These are phyloP conservation scores for Decorospora gaudefroyi DNA, from an alignment of 2,329 filamentous ascomycete species.

Conservation along the genomic window DNA sequence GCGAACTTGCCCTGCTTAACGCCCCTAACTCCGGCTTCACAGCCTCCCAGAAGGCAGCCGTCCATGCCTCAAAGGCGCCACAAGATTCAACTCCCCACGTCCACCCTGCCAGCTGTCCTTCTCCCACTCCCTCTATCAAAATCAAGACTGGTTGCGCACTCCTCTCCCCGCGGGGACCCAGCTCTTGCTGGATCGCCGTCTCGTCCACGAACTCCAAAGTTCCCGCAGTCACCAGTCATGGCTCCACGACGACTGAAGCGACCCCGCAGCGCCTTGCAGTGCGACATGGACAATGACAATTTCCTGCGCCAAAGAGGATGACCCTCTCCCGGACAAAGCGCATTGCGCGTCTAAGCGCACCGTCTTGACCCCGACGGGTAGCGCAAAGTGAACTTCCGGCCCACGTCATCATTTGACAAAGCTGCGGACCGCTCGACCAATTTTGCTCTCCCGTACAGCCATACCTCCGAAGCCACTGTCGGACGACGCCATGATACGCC, in stretches of 20 bases:
- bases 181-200: conserved; percentile 7
- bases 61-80: too few species aligned
- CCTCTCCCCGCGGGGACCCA: conserved; percentile 6
- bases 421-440: conserved; percentile 17
- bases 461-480: conserved; percentile 10
- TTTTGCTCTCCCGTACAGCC: conserved; percentile 12
- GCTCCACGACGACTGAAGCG: conserved; percentile 14
- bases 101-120: too few species aligned
- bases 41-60: too few species aligned
- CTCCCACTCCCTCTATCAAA: too few species aligned
- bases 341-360: conserved; percentile 5
- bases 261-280: conserved; percentile 11
- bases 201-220: conserved; percentile 12
- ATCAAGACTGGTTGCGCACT: conserved; percentile 10
- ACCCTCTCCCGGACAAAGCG: conserved; percentile 1
- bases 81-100: too few species aligned
- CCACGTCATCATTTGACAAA: conserved; percentile 12
- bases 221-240: conserved; percentile 9
- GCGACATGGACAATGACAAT: conserved; percentile 14
- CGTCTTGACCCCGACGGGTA: conserved; percentile 3
- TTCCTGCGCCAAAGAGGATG: conserved; percentile 5
- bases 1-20: too few species aligned
- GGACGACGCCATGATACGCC: conserved; percentile 11
- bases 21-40: too few species aligned
- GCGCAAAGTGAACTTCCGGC: conserved; percentile 15